Conservation (phyloP, 345 rosid genomes). For the Camelina sativa region DNA sequence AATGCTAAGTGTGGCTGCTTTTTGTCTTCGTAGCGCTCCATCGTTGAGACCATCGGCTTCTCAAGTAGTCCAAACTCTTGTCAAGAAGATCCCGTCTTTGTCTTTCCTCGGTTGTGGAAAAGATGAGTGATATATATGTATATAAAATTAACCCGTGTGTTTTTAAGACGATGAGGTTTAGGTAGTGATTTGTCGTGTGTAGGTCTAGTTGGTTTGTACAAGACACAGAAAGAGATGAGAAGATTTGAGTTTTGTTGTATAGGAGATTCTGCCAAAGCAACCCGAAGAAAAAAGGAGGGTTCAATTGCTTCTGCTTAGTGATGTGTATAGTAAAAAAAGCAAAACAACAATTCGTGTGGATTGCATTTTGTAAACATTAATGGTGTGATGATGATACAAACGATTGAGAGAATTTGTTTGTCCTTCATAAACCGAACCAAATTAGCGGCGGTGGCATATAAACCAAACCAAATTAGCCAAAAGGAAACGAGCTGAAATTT, state of each 20-base stretch:
- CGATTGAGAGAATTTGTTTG: neutral
- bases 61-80: constrained; percentile 50
- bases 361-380: constrained; percentile 22
- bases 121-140: constrained; percentile 26
- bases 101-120: constrained; percentile 34
- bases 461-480: no score
- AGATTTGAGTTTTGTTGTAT: constrained; percentile 28
- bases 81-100: constrained; percentile 49
- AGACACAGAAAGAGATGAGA: constrained; percentile 8
- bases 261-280: constrained; percentile 29
- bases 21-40: constrained; percentile 58
- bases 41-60: constrained; percentile 67
- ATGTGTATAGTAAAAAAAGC: constrained; percentile 21
- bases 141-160: neutral
- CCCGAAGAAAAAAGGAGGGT: constrained; percentile 10
- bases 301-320: constrained; percentile 18
- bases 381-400: constrained; percentile 24
- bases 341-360: constrained; percentile 21
- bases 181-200: constrained; percentile 30
- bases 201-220: constrained; percentile 23
- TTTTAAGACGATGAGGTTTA: constrained; percentile 34
- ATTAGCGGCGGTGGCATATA: no score
- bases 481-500: no score
- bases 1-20: constrained; percentile 55
- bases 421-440: neutral